Evolutionary conservation across 306 rosid genomes (phyloP), one percentile per base, ranked within the genome.

Genomic region (Prunus kanzakura): DNA sequence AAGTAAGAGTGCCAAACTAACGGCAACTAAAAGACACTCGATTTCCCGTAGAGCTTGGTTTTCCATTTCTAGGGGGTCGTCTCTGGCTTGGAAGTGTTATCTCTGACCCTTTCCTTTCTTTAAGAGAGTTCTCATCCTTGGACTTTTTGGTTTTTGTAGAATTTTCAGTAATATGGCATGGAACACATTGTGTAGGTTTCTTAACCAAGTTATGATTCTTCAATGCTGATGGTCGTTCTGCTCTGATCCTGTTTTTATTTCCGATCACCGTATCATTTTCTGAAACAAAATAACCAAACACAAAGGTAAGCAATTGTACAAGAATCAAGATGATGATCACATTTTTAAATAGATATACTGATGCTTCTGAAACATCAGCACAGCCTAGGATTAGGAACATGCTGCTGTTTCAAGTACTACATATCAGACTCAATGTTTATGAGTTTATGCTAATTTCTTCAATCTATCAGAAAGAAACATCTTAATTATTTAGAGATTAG

Each of bases 251-350:
- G 84, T 87, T 90, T 81, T 66, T 85, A 68, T 81, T 82, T 65
- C 98, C 91, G 22, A 93, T 82, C 83, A 76, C 18, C 3, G 4
- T 3, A 80, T 93, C 98, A 70, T 93, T 93, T 18, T 89, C 98
- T 93, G 88, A 77, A 70, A 81, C 51, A 75, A 83, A 81, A 66
- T 12, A 35, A 69, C 80, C 76, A 60, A 69, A 68, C 5, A 7
- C 35, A 61, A 46, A 18, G 56, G 23, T 20, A 18, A 58, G 25
- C 65, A 32, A 4, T 32, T 30, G 64, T n/a, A 22, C 3, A 19
- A 25, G 27, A 1, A 25, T 25, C 27, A 25, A 20, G 13, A 35
- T 22, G 46, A 29, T 27, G 29, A 56, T 38, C 57, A 67, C 12
- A 43, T 45, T 45, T 54, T 11, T 15, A 64, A 20, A 51, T 11